Evolutionary conservation across 1,139 yeast genomes (phyloP).

Genomic region (Wickerhamomyces sp.): DNA sequence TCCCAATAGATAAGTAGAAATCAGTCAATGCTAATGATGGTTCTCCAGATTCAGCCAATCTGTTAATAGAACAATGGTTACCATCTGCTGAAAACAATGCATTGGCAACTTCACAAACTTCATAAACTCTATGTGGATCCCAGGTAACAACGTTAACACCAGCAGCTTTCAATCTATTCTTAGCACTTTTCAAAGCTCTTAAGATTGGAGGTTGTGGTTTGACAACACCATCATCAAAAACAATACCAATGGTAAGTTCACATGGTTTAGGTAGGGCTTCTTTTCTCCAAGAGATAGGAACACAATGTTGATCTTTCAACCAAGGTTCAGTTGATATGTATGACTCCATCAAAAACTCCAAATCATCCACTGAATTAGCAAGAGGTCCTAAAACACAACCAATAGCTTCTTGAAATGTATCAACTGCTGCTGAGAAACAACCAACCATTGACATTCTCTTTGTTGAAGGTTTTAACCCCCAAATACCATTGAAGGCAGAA

Average conservation of each 20-base stretch:
- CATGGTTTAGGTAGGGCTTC: slow-evolving; percentile 24
- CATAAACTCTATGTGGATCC: slow-evolving; percentile 10
- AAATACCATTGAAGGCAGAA: slow-evolving; percentile 48
- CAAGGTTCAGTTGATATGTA: slow-evolving; percentile 53
- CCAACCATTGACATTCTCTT: slow-evolving; percentile 42
- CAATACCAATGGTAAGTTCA: slow-evolving; percentile 36
- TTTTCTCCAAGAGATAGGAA: slow-evolving; percentile 55
- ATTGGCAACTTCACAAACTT: too few relatives aligned
- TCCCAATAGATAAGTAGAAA: too few relatives aligned
- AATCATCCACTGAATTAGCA: slow-evolving; percentile 55
- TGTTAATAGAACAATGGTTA: too few relatives aligned
- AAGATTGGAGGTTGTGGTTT: slow-evolving; percentile 54
- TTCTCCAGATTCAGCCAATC: too few relatives aligned
- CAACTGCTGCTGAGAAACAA: too few relatives aligned
- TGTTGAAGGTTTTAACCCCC: slow-evolving; percentile 47
- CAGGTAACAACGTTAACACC: slow-evolving; percentile 34
- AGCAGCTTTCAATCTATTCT: slow-evolving; percentile 32
- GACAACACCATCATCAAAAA: slow-evolving; percentile 27
- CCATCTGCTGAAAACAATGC: too few relatives aligned
- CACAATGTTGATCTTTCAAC: slow-evolving; percentile 44
- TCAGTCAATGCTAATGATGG: too few relatives aligned
- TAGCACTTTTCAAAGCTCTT: slow-evolving; percentile 38
- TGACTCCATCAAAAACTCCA: slow-evolving; percentile 54
- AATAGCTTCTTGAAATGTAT: slow-evolving; percentile 47
- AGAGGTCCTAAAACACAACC: slow-evolving; percentile 56